Evolutionary conservation across 768 basidiomycete genomes (phyloP).

Genomic region (Hygrocybe coccinea): DNA sequence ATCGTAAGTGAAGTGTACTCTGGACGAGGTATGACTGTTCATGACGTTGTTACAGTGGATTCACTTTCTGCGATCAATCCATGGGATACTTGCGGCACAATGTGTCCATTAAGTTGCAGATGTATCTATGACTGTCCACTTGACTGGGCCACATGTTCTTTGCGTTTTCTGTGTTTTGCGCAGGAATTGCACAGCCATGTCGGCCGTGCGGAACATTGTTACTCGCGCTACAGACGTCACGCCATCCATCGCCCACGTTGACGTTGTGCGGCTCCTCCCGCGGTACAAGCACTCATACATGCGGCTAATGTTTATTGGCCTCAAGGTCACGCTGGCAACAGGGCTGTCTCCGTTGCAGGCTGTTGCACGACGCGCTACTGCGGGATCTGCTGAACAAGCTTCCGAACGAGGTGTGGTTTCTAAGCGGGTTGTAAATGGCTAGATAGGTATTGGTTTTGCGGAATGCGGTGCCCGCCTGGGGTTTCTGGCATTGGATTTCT

Average conservation of each 20-base stretch:
- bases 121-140: not conserved
- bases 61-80: conserved; percentile 84
- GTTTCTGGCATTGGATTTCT: conserved; percentile 9
- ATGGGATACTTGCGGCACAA: conserved; percentile 77
- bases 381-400: conserved; percentile 53
- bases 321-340: conserved; percentile 72
- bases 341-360: conserved; percentile 46
- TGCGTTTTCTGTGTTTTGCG: not conserved
- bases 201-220: conserved; percentile 60
- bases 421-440: conserved; percentile 69
- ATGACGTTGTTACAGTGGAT: conserved; percentile 82
- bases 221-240: conserved; percentile 49
- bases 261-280: conserved; percentile 49
- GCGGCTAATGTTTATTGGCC: conserved; percentile 67
- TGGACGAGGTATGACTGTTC: no score
- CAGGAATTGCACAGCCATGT: conserved; percentile 81
- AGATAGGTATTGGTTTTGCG: conserved; percentile 65
- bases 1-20: no score
- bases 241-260: conserved; percentile 28
- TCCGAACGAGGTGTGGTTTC: conserved; percentile 75
- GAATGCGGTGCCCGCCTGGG: conserved; percentile 70
- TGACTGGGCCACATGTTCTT: conserved; percentile 4
- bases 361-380: conserved; percentile 25
- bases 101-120: conserved; percentile 64
- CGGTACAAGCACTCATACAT: conserved; percentile 61